A percentile compares a stretch with the other conserved stretches of the same genome.
phyloP scores from a whole-genome alignment of 345 rosid species.

The Bruguiera sexangula region DNA sequence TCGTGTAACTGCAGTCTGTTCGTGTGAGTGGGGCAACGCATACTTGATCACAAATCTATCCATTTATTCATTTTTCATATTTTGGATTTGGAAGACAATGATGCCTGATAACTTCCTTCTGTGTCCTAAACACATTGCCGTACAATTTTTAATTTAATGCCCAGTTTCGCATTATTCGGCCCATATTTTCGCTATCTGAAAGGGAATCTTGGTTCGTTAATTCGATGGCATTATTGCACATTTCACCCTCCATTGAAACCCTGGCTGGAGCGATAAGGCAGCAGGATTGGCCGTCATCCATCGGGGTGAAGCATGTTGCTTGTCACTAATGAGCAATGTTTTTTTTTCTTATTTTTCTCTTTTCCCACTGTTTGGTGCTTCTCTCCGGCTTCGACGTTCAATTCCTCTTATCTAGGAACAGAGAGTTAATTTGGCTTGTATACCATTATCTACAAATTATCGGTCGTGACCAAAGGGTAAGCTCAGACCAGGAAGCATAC shows the following conservation, averaged over 20 bases:
- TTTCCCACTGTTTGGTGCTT: slow-evolving; percentile 9
- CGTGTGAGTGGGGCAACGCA: background rate
- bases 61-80: background rate
- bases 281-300: no score
- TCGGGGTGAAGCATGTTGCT: no score
- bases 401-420: slow-evolving; percentile 98
- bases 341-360: background rate
- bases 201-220: slow-evolving; percentile 1
- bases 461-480: slow-evolving; percentile 60
- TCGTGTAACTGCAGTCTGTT: background rate
- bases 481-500: slow-evolving; percentile 1
- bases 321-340: no score
- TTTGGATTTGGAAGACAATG: background rate
- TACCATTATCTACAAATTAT: slow-evolving; percentile 67
- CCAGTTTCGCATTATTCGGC: background rate
- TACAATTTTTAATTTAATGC: background rate
- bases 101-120: background rate
- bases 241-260: background rate
- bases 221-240: background rate
- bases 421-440: slow-evolving; percentile 90
- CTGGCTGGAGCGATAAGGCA: no score
- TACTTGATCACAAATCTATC: background rate
- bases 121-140: background rate
- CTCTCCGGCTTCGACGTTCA: slow-evolving; percentile 68
- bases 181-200: background rate